phyloP scores from a whole-genome alignment of 805 yeast genomes.

The Kodamaea kakaduensis region DNA sequence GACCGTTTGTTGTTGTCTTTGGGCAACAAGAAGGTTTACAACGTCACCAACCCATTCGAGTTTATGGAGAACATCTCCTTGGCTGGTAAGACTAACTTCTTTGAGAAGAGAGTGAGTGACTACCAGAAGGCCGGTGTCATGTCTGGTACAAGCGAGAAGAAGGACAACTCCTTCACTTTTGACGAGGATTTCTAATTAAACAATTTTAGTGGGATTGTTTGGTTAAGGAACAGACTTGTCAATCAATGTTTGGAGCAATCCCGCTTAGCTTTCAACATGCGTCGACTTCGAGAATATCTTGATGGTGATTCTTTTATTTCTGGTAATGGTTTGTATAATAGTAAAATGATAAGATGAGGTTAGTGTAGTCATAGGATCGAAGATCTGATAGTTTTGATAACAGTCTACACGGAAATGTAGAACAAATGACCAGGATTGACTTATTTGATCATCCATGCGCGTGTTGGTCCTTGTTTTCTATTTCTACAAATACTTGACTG shows the following conservation, averaged over 20 bases:
- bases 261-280: too few species aligned
- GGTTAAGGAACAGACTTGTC: too few species aligned
- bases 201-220: too few species aligned
- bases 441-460: too few species aligned
- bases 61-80: slow-evolving; percentile 98
- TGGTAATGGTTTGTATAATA: slow-evolving; percentile 1
- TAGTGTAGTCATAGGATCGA: neutral
- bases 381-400: neutral
- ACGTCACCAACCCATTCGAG: slow-evolving; percentile 91
- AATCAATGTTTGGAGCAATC: too few species aligned
- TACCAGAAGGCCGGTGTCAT: slow-evolving; percentile 99
- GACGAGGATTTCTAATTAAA: slow-evolving; percentile 92
- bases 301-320: too few species aligned
- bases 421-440: too few species aligned
- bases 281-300: too few species aligned
- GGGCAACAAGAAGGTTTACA: slow-evolving; percentile 86
- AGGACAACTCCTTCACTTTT: slow-evolving; percentile 64
- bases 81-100: slow-evolving; percentile 98
- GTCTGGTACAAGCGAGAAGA: slow-evolving; percentile 60
- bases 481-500: too few species aligned
- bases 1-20: slow-evolving; percentile 89
- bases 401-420: too few species aligned
- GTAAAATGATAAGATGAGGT: neutral
- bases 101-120: slow-evolving; percentile 97
- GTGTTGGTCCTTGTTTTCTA: too few species aligned